phyloP scores from a whole-genome alignment of 2,329 filamentous ascomycete genomes.

The Nothophoma quercina region DNA sequence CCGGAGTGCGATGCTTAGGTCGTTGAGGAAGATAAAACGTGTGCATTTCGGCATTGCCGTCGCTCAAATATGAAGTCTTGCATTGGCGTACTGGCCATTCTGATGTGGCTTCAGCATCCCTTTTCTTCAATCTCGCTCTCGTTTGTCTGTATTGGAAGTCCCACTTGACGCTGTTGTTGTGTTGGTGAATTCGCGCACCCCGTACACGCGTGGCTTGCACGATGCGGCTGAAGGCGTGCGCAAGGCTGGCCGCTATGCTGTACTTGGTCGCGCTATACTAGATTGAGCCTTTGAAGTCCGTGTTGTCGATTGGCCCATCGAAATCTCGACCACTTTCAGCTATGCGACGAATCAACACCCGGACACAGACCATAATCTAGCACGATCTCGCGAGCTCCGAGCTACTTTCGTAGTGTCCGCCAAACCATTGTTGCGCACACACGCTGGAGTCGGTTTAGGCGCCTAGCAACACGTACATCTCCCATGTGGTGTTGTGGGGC shows the following conservation, averaged over 20 bases:
- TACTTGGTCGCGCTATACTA: neutral
- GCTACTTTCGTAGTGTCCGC: neutral
- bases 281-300: neutral
- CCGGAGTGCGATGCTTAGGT: no score
- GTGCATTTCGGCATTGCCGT: constrained; percentile 1
- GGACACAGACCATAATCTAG: neutral
- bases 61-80: neutral
- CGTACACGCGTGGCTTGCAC: constrained; percentile 14
- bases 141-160: constrained; percentile 7
- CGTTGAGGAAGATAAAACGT: neutral
- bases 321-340: constrained; percentile 5
- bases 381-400: constrained; percentile 4
- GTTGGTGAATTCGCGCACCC: constrained; percentile 10
- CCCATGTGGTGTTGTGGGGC: constrained; percentile 1
- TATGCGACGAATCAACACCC: constrained; percentile 8
- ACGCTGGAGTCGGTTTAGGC: neutral
- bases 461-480: neutral
- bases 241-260: constrained; percentile 4
- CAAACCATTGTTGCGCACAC: neutral
- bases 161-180: constrained; percentile 7
- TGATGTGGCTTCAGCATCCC: constrained; percentile 2
- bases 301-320: constrained; percentile 2
- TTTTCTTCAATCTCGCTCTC: neutral
- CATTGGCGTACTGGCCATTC: neutral
- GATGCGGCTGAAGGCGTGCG: constrained; percentile 7